Conservation (phyloP, 2,329 filamentous ascomycete genomes). For the Penicillium sclerotigenum region DNA sequence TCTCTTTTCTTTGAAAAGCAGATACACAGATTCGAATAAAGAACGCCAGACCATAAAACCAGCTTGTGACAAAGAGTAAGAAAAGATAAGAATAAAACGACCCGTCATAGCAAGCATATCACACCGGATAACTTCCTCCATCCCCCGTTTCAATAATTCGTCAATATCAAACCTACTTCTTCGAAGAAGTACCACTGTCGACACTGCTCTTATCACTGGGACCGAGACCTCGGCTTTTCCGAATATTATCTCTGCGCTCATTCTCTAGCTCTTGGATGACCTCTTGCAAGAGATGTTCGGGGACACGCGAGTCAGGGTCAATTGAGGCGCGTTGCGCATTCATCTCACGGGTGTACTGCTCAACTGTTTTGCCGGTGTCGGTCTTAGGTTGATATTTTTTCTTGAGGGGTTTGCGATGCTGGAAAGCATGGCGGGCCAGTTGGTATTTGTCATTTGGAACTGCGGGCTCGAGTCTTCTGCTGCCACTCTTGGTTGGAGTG, state of each 20-base stretch:
- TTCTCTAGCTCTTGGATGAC: neutral
- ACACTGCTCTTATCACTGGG: neutral
- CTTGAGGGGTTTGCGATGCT: constrained; percentile 5
- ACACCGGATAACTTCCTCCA: neutral
- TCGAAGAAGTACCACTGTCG: neutral
- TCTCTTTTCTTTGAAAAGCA: neutral
- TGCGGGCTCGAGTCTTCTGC: neutral
- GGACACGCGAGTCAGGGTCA: neutral
- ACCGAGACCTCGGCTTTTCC: neutral
- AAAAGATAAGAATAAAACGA: neutral
- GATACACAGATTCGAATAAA: neutral
- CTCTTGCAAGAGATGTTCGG: neutral
- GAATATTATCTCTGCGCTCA: neutral
- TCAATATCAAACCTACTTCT: neutral
- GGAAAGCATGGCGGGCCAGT: neutral
- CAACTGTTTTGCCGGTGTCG: constrained; percentile 1
- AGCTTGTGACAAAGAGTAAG: neutral
- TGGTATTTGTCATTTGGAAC: neutral
- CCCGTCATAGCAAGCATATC: neutral
- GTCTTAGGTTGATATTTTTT: constrained; percentile 4
- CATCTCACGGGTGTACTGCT: constrained; percentile 3
- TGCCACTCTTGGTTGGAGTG: neutral
- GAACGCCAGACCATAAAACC: neutral
- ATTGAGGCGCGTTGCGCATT: neutral
- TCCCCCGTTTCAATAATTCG: neutral